Evolutionary conservation across 495 filamentous ascomycete species (phyloP), one percentile per base, ranked within the genome.

Genomic region (Recurvomyces mirabilis): DNA sequence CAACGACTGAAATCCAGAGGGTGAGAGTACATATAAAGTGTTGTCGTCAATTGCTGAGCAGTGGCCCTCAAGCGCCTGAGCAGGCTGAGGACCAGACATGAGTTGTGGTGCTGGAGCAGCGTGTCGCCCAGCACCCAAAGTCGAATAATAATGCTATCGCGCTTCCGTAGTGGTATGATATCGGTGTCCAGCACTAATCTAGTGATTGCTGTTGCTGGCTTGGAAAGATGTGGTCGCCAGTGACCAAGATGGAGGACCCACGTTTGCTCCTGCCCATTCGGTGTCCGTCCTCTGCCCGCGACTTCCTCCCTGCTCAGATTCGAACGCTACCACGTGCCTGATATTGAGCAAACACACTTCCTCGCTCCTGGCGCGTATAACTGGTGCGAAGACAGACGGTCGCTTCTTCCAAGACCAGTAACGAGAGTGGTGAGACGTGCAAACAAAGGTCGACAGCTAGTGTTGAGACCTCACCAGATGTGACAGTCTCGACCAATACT

Each of bases 1-100:
- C 28, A 96, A 65, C 4, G 81, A 81, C 56, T 84, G 78, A 44
- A 98, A 87, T 18, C 79, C 84, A 38, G 71, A 63, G 15, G 75
- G 58, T 28, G 85, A 83, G 56, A 85, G 95, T 10, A 78, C 78
- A 65, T 94, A 98, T 13, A 98, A 75, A 14, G 81, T 91, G 61
- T 83, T 78, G 59, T 88, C 70, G 63, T 83, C 68, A 41, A 98
- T 72, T 45, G 80, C 75, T 13, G 87, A 91, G 64, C 91, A 98
- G 54, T 81, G 75, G 64, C 81, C 77, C 53, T 73, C 71, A 51
- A 94, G 66, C 49, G 73, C 59, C 48, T 75, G 66, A 11, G 68
- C 67, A 43, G 87, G 87, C 54, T 51, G 37, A 24, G 63, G 63
- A 14, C 47, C 38, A 14, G 57, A 49, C 57, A 60, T 60, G 40